Evolutionary conservation across 1,284 basidiomycete species (phyloP).

Genomic region (Heterobasidion annosum): DNA sequence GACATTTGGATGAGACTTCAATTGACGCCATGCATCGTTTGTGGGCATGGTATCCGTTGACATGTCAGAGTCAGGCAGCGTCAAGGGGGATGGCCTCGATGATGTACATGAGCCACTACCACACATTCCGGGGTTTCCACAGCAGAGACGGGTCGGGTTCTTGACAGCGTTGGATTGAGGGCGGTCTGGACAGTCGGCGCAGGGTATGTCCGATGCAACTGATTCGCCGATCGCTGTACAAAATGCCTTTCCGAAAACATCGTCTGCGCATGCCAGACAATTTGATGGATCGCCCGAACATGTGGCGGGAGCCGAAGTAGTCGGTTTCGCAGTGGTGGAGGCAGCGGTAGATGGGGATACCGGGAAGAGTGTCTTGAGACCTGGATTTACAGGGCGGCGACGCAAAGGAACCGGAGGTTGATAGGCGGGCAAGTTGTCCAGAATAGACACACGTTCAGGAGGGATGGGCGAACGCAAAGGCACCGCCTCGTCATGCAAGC

Average conservation of each 20-base stretch:
- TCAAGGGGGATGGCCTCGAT: constrained; percentile 2
- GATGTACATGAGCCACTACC: constrained; percentile 5
- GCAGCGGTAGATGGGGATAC: constrained; percentile 20
- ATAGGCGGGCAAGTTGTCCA: constrained; percentile 70
- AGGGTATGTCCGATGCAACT: constrained; percentile 37
- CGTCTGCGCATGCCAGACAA: constrained; percentile 72
- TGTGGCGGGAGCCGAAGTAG: constrained; percentile 24
- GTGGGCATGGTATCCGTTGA: constrained; percentile 60
- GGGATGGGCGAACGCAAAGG: constrained; percentile 6
- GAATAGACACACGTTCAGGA: constrained; percentile 36
- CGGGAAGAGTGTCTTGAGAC: constrained; percentile 42
- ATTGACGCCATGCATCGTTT: constrained; percentile 77
- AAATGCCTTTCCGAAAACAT: constrained; percentile 80
- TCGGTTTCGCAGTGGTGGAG: constrained; percentile 28
- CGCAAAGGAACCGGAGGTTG: constrained; percentile 72
- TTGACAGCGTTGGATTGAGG: background rate
- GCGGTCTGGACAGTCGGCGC: constrained; percentile 42
- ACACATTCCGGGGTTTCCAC: constrained; percentile 19
- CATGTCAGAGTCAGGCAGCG: constrained; percentile 6
- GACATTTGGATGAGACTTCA: constrained; percentile 86
- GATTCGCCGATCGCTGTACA: constrained; percentile 67
- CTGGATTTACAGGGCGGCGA: constrained; percentile 32
- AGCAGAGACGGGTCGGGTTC: constrained; percentile 13
- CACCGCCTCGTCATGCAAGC: background rate
- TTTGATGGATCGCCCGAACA: constrained; percentile 59